Evolutionary conservation across 2,329 filamentous ascomycete genomes (phyloP), one percentile per base, ranked within the genome.

Genomic region (Aspergillus jensenii): DNA sequence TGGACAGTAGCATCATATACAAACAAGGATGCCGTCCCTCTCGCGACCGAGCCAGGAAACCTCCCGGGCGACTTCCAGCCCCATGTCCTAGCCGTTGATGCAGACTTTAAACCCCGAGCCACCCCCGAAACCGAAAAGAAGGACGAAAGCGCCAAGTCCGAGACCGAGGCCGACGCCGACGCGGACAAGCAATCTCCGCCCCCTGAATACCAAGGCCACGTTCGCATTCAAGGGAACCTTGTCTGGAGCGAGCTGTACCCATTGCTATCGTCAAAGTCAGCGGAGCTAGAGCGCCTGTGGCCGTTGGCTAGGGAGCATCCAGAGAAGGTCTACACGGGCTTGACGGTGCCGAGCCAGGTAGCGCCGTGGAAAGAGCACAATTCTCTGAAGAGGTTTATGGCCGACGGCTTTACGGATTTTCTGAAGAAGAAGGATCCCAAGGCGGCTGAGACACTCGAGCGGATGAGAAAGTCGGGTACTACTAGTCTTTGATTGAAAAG

Each of bases 201-300:
- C 27, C 65, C 65, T 1, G 59, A 56, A 2, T 72, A 65, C 21
- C 45, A 40, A 6, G 68, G 69, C 8, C 59, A 65, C 19, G 64
- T 73, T 62, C 68, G 68, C 8, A 65, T 73, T 21, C 60, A 68
- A 12, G 68, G 67, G 17, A 70, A 62, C 23, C 56, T 73, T 4
- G 48, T 73, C 11, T 72, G 70, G 68, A 62, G 65, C 14, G 70
- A 73, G 41, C 45, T 73, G 2, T 69, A 62, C 39, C 64, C 68
- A 1, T 44, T 64, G 46, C 40, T 65, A 1, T 21, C 49, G 8
- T 50, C 64, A 12, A 60, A 68, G 41, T 51, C 59, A 2, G 54
- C 56, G 9, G 11, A 27, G 6, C 43, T 70, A 4, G 58, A 62
- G 47, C 62, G 68, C 17, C 23, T 69, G 39, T 73, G 68, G 68